These are phyloP conservation scores for Chrysopogon serrulatus DNA, from an alignment of 176 grass and related monocot species.

Conservation along the genomic window DNA sequence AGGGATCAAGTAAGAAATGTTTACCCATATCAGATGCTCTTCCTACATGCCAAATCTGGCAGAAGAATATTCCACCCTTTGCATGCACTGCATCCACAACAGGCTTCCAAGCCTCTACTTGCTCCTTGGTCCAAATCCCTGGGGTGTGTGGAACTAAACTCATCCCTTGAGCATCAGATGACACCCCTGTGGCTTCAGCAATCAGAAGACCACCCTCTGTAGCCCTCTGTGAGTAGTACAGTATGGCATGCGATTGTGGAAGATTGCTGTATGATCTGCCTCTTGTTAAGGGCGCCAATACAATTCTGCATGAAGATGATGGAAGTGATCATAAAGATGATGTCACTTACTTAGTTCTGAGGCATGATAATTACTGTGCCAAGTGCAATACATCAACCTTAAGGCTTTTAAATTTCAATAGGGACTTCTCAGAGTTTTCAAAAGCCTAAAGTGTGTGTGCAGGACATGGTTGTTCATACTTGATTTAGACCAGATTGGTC, in stretches of 20 bases:
- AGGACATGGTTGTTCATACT: neutral
- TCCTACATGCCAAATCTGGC: conserved; percentile 74
- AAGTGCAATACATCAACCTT: neutral
- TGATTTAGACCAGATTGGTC: neutral
- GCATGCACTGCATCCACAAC: conserved; percentile 56
- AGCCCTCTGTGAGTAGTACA: conserved; percentile 61
- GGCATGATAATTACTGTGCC: neutral
- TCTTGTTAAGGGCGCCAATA: conserved; percentile 59
- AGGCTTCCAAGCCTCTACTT: conserved; percentile 70
- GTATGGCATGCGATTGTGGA: conserved; percentile 38
- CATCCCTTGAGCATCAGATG: conserved; percentile 33
- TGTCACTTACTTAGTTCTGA: neutral
- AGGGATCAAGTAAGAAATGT: neutral
- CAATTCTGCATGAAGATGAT: conserved; percentile 35
- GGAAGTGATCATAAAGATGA: neutral
- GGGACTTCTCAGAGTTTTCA: neutral
- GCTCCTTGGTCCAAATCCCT: conserved; percentile 63
- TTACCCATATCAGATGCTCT: conserved; percentile 56
- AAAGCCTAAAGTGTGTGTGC: neutral
- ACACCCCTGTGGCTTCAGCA: conserved; percentile 62
- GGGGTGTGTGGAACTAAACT: conserved; percentile 27
- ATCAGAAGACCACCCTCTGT: conserved; percentile 51
- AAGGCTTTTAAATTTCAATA: neutral
- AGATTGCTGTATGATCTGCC: conserved; percentile 53
- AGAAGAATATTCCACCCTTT: conserved; percentile 67